Conservation (phyloP, 257 asterid genomes). For the Solanum lycopersicoides region DNA sequence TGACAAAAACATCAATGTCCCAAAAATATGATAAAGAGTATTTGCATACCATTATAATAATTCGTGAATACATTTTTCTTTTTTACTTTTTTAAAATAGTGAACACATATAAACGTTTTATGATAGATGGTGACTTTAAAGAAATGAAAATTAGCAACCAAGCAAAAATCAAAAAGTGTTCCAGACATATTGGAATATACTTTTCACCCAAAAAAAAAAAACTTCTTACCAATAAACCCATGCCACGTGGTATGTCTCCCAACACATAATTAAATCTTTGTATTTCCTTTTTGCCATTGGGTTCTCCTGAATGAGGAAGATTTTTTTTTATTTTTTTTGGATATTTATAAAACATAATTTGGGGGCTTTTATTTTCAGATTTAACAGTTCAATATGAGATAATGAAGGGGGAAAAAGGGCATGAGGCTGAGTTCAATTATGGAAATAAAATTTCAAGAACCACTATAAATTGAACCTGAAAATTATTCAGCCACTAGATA, state of each 20-base stretch:
- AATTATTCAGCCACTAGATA: neutral
- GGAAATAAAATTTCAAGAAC: neutral
- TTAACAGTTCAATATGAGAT: neutral
- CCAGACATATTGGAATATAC: constrained; percentile 14
- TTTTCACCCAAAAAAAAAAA: neutral
- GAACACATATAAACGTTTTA: neutral
- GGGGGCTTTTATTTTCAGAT: neutral
- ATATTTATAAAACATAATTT: neutral
- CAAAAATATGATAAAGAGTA: no score
- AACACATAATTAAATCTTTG: constrained; percentile 19
- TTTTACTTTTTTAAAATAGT: no score
- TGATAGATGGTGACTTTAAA: neutral
- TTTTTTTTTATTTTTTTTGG: neutral
- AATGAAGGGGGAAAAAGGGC: neutral
- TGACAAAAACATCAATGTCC: no score
- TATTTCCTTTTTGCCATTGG: neutral
- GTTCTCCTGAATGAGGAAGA: neutral
- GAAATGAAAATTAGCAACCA: neutral
- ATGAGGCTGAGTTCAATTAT: neutral
- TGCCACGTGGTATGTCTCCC: constrained; percentile 30
- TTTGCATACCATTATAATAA: no score
- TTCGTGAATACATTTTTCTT: no score
- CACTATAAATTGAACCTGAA: neutral
- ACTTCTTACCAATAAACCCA: neutral
- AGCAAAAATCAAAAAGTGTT: neutral